phyloP scores from a whole-genome alignment of 225 moss, liverwort and hornwort genomes.

The Climacium dendroides region DNA sequence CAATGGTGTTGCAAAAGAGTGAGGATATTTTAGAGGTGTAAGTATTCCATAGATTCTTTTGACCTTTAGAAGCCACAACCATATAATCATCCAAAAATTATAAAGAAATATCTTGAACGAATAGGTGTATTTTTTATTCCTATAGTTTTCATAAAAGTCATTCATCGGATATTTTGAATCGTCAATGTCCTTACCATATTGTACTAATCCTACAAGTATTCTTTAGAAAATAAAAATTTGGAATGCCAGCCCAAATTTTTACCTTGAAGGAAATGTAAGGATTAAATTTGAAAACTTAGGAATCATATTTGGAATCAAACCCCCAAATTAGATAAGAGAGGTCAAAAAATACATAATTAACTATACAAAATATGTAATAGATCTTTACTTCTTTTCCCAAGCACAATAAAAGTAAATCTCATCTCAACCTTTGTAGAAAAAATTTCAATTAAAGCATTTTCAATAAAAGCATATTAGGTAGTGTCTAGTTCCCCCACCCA shows the following conservation, averaged over 20 bases:
- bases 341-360: neutral
- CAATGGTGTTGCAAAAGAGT: no score
- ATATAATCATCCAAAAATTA: no score
- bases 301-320: neutral
- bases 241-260: accelerated
- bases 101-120: no score
- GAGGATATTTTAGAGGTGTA: no score
- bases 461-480: no score
- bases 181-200: accelerated
- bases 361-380: accelerated
- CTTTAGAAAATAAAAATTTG: neutral
- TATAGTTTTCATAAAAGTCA: no score
- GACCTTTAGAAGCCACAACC: no score
- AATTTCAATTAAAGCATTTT: no score
- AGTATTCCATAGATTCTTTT: no score
- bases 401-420: neutral
- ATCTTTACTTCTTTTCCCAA: neutral
- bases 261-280: neutral
- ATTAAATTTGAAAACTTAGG: neutral
- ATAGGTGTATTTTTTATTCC: no score
- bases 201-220: neutral
- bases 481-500: accelerated
- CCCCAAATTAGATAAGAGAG: neutral
- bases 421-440: neutral
- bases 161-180: no score